Evolutionary conservation across 108 stramenopile genomes (phyloP).

Genomic region (Cyclotella baltica): DNA sequence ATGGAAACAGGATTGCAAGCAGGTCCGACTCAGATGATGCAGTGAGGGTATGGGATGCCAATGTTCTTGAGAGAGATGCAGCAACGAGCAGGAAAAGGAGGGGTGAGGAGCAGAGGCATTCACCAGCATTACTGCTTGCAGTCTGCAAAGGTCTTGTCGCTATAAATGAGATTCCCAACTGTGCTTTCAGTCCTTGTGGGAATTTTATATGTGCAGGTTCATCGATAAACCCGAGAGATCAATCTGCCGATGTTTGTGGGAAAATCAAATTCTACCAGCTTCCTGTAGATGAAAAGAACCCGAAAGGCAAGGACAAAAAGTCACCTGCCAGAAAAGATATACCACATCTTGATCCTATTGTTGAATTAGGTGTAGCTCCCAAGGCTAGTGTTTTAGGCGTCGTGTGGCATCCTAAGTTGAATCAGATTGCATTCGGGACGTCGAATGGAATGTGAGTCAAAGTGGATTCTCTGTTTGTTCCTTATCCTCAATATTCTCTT

Average conservation of each 20-base stretch:
- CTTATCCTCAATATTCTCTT: neutral
- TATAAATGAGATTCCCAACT: constrained; percentile 57
- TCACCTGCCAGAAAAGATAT: constrained; percentile 19
- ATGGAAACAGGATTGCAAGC: constrained; percentile 66
- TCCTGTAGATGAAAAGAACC: constrained; percentile 33
- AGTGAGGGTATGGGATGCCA: constrained; percentile 69
- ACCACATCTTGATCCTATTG: constrained; percentile 44
- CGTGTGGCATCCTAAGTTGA: constrained; percentile 80
- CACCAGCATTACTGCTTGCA: constrained; percentile 46
- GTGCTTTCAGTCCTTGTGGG: constrained; percentile 77
- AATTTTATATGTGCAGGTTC: constrained; percentile 70
- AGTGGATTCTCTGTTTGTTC: no score
- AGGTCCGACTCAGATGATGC: constrained; percentile 64
- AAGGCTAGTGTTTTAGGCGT: constrained; percentile 58
- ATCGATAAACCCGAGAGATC: constrained; percentile 46
- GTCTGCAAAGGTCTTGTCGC: constrained; percentile 54
- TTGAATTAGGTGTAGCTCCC: constrained; percentile 38
- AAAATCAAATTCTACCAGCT: constrained; percentile 53
- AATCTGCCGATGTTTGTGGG: constrained; percentile 30
- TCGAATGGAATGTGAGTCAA: constrained; percentile 66
- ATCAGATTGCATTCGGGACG: constrained; percentile 82
- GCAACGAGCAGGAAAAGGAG: constrained; percentile 26
- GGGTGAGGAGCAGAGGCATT: constrained; percentile 27
- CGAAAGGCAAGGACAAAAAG: constrained; percentile 28
- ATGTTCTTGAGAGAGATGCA: constrained; percentile 36